Evolutionary conservation across 768 basidiomycete genomes (phyloP).

Genomic region (Serendipita vermifera): DNA sequence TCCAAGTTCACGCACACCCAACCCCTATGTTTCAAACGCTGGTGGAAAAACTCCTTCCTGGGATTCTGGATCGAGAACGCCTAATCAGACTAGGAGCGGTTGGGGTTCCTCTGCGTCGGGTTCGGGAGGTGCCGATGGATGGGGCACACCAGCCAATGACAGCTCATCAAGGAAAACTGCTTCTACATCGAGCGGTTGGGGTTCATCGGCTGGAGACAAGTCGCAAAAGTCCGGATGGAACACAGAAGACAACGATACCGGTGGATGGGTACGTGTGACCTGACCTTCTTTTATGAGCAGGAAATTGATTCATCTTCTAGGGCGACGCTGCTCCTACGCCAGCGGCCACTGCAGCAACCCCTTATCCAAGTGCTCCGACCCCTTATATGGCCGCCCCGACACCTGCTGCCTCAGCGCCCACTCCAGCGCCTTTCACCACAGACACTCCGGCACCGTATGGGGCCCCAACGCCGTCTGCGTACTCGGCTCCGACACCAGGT

Average conservation of each 20-base stretch:
- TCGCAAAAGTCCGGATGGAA: constrained; percentile 22
- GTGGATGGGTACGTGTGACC: constrained; percentile 15
- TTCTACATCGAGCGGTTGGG: not conserved
- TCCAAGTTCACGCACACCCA: constrained; percentile 21
- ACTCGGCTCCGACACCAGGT: not conserved
- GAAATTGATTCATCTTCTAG: constrained; percentile 15
- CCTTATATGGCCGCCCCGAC: constrained; percentile 19
- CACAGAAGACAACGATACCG: constrained; percentile 17
- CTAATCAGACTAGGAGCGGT: constrained; percentile 18
- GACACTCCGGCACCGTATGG: constrained; percentile 27
- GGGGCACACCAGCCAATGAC: constrained; percentile 19
- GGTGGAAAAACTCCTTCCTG: constrained; percentile 22
- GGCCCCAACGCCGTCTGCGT: too few species aligned
- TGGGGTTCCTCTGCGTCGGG: constrained; percentile 14
- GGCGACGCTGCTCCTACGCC: constrained; percentile 31
- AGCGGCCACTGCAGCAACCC: constrained; percentile 32
- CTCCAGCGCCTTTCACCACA: constrained; percentile 28
- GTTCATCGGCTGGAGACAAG: constrained; percentile 9
- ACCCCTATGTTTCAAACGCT: constrained; percentile 15
- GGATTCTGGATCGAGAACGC: constrained; percentile 17
- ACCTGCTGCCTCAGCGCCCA: constrained; percentile 11
- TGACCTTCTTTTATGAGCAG: not conserved
- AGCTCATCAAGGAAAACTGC: not conserved
- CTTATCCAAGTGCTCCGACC: constrained; percentile 16
- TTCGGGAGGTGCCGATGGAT: constrained; percentile 22